A percentile compares a stretch with the other conserved stretches of the same genome.
These are phyloP conservation scores for Boletus albobrunnescens DNA, from an alignment of 1,284 basidiomycete genomes.

Conservation along the genomic window DNA sequence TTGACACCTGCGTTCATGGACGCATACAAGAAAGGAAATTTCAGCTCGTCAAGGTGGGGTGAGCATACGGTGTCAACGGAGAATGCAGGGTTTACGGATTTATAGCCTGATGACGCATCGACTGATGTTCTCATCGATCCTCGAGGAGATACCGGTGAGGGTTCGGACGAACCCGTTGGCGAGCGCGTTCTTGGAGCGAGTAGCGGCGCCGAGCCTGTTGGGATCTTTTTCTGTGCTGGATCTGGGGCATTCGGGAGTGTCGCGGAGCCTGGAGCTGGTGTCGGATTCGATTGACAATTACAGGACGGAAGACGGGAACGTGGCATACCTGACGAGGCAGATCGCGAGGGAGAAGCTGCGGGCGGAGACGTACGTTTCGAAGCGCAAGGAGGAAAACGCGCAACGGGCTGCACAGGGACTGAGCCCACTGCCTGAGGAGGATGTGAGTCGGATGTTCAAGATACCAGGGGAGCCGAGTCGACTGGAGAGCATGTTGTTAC, in stretches of 20 bases:
- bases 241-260: constrained; percentile 55
- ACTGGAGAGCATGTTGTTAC: constrained; percentile 81
- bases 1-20: constrained; percentile 82
- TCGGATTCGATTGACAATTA: constrained; percentile 83
- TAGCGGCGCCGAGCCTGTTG: constrained; percentile 46
- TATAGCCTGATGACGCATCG: constrained; percentile 79
- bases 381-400: constrained; percentile 89
- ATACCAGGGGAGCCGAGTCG: constrained; percentile 88
- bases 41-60: constrained; percentile 77
- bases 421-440: constrained; percentile 83
- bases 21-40: constrained; percentile 83
- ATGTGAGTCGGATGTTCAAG: constrained; percentile 79
- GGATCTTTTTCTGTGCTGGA: constrained; percentile 58
- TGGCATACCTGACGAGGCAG: constrained; percentile 89
- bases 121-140: constrained; percentile 85
- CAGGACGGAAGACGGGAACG: constrained; percentile 88
- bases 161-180: constrained; percentile 86
- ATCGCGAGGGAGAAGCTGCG: constrained; percentile 85
- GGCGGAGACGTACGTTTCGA: constrained; percentile 77
- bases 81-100: constrained; percentile 13
- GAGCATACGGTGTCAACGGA: background rate
- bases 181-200: constrained; percentile 77
- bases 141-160: constrained; percentile 87
- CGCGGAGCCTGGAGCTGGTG: constrained; percentile 75
- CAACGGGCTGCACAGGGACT: constrained; percentile 81